Percentiles rank a stretch among this genome's conserved stretches.
These are phyloP conservation scores for Stemphylium lycopersici DNA, from an alignment of 2,329 filamentous ascomycete genomes.

Conservation along the genomic window DNA sequence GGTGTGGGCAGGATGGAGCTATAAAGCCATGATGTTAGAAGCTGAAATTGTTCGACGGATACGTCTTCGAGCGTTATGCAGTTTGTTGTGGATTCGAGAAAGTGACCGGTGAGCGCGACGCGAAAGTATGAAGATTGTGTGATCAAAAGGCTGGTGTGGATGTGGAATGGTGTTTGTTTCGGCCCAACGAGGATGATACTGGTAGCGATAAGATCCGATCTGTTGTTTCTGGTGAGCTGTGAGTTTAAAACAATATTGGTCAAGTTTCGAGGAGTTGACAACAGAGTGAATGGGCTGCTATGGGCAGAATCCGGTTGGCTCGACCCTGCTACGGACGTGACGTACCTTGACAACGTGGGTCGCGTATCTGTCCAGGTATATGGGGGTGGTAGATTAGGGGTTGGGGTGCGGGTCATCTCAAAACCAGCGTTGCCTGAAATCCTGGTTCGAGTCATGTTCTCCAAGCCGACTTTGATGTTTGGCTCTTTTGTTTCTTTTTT, in stretches of 20 bases:
- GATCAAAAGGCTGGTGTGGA: slow-evolving; percentile 58
- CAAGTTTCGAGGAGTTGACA: not conserved
- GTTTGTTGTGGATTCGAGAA: slow-evolving; percentile 53
- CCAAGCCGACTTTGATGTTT: not conserved
- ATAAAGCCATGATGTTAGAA: slow-evolving; percentile 60
- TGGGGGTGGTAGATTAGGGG: slow-evolving; percentile 38
- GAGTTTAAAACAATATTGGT: not conserved
- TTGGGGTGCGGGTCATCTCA: slow-evolving; percentile 27
- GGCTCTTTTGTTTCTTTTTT: not conserved
- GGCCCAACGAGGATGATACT: slow-evolving; percentile 49
- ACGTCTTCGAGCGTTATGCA: slow-evolving; percentile 54
- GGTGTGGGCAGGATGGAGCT: slow-evolving; percentile 49
- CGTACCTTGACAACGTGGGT: slow-evolving; percentile 27
- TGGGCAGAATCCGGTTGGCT: not conserved
- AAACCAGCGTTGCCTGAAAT: slow-evolving; percentile 18
- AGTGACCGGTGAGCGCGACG: slow-evolving; percentile 56
- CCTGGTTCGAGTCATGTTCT: slow-evolving; percentile 17
- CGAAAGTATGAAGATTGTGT: slow-evolving; percentile 58
- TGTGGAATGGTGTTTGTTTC: slow-evolving; percentile 49
- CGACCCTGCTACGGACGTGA: slow-evolving; percentile 22
- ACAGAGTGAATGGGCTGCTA: not conserved
- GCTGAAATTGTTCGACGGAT: slow-evolving; percentile 54
- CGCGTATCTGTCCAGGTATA: slow-evolving; percentile 35
- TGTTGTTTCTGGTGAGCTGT: slow-evolving; percentile 41
- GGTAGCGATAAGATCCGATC: slow-evolving; percentile 50